Base-by-base conservation (phyloP, 345 rosid species). In the Populus nigra region DNA sequence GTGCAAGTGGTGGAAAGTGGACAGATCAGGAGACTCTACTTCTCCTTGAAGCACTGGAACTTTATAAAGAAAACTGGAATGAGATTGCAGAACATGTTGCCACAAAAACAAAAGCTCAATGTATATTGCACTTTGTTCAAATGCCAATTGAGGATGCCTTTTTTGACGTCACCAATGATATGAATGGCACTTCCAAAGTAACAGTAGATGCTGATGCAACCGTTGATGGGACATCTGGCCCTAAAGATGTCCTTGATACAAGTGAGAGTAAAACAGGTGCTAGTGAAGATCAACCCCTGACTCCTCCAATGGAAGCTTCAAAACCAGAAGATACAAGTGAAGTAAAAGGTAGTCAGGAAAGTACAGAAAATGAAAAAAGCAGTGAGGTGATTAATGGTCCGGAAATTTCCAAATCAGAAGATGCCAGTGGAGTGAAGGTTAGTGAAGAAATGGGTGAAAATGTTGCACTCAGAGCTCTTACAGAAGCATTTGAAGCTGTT, bases 81-180 rank as follows among this genome's bases (percentile, higher is more conserved):
- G 98, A 94, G 88, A 96, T 96, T 84, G 99, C 98, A 47, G 99
- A 96, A 83, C 99, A 96, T 87, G 99, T 96, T 82, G 98, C 97
- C 69, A 94, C 99, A 5, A 96, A 96, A 84, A 90, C 99, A 16
- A 94, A 90, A 86, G 94, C 94, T 84, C 97, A 96, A 76, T 96
- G 99, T 83, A 96, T 96, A 79, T 88, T 96, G 86, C 98, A 96
- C 85, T 96, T 96, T 85, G 86, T 96, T 79, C 97, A 94, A 84
- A 94, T 96, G 98, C 99, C 99, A 55, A 92, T 94, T 75, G 97
- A 90, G 87, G 99, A 94, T 89, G 79, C 79, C 18, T 92, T 96
- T 88, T 82, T 88, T 78, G 90, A 93, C 67, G 72, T 68, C 76
- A 85, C 76, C 73, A 90, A 79, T 79, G 80, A 84, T 75, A 79